Base-by-base conservation (phyloP, 306 rosid species). In the Adenanthera pavonina region DNA sequence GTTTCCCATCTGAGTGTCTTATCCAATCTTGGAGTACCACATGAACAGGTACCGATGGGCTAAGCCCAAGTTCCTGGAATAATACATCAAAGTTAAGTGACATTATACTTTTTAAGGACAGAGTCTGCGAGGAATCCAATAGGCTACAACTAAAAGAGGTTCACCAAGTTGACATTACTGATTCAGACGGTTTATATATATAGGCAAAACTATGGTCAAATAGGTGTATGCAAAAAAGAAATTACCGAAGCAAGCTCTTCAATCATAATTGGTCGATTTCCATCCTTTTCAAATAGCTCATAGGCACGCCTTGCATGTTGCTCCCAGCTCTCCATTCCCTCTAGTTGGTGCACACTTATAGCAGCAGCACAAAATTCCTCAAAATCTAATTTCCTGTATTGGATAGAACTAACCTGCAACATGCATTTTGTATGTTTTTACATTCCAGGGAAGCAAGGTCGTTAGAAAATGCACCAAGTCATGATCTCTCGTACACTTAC, bases 1-100 rank as follows among this genome's bases (percentile, higher is more conserved):
- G 95, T 82, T 94, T 94, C 68, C 97, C 97, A 67, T 94, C 97
- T 0, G 95, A 83, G 79, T 92, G 98, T 88, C 92, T 80, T 41
- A 94, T 88, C 98, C 98, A 94, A 82, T 94, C 98, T 79, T 94
- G 95, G 69, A 94, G 98, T 49, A 94, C 98, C 33, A 91, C 94
- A 17, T 94, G 98, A 76, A 94, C 91, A 0, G 97, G 97, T 20
- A 94, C 92, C 0, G 97, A 92, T 8, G 97, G 91, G 67, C 95
- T 76, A 76, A 94, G 94, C 49, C 98, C 97, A 7, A 94, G 92
- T 81, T 94, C 98, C 98, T 94, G 87, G 14, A 61, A 83, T 13
- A 74, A 65, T 10, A 46, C 20, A 84, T 71, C 38, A 59, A 61
- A 51, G 69, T 54, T 86, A 40, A 76, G 85, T 59, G 41, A 33